A percentile compares a stretch with the other conserved stretches of the same genome.
phyloP scores from a whole-genome alignment of 2,329 filamentous ascomycete species.

The Fusarium pseudoanthophilum region DNA sequence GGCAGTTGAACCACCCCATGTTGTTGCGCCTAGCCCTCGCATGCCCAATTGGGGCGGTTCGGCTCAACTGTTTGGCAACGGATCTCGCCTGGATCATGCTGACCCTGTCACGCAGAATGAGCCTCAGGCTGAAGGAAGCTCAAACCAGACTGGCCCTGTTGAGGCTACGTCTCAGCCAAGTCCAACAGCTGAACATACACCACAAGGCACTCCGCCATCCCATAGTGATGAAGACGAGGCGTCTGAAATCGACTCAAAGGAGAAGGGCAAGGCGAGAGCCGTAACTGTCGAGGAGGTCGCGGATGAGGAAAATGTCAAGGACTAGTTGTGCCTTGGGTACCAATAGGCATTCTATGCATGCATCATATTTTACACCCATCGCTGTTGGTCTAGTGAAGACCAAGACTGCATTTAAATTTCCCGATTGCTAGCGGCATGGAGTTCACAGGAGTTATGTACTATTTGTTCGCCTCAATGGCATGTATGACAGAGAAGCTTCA shows the following conservation, averaged over 20 bases:
- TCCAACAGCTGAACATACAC: conserved; percentile 15
- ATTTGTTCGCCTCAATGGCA: neutral
- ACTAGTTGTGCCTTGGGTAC: conserved; percentile 12
- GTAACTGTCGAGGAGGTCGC: conserved; percentile 53
- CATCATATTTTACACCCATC: neutral
- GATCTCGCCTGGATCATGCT: conserved; percentile 40
- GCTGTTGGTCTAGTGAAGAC: neutral
- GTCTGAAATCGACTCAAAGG: conserved; percentile 46
- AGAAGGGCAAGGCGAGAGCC: conserved; percentile 54
- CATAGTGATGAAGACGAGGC: conserved; percentile 33
- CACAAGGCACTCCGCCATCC: conserved; percentile 11
- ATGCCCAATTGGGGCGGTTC: conserved; percentile 63
- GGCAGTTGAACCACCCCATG: conserved; percentile 44
- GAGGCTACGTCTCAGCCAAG: conserved; percentile 10
- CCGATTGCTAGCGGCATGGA: conserved; percentile 20
- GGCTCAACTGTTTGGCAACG: conserved; percentile 59
- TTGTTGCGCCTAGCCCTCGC: conserved; percentile 61
- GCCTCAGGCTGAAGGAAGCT: conserved; percentile 14
- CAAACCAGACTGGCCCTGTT: conserved; percentile 13
- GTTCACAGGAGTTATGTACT: conserved; percentile 20
- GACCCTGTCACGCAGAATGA: conserved; percentile 34
- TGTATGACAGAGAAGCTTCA: neutral
- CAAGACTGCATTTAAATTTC: conserved; percentile 14
- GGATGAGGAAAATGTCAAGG: conserved; percentile 26
- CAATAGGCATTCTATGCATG: neutral